A percentile compares a stretch with the other conserved stretches of the same genome.
phyloP scores from a whole-genome alignment of 192 early-diverging fungal genomes.

The Lobosporangium transversale region DNA sequence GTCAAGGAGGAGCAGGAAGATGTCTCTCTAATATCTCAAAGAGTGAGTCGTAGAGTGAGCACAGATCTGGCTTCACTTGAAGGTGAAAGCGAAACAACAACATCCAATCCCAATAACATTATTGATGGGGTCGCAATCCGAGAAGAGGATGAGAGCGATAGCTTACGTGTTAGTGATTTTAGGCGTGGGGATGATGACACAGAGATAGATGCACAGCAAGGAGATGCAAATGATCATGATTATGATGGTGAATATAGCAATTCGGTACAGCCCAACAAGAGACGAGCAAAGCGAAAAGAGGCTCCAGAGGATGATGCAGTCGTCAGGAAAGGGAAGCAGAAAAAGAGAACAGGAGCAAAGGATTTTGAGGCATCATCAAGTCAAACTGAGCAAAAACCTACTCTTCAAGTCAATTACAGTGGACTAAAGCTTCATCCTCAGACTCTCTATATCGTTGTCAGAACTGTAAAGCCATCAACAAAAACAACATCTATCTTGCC shows the following conservation, averaged over 20 bases:
- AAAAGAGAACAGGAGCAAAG: neutral
- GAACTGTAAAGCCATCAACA: neutral
- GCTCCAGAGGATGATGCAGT: no score
- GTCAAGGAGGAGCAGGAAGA: conserved; percentile 35
- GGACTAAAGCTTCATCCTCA: conserved; percentile 21
- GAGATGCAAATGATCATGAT: conserved; percentile 3
- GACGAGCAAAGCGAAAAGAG: conserved; percentile 7
- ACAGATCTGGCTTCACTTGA: conserved; percentile 13
- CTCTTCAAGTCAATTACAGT: conserved; percentile 21
- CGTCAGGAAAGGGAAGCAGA: no score
- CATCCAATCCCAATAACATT: no score
- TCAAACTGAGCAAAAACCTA: conserved; percentile 34
- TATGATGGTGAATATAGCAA: no score
- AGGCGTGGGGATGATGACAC: neutral
- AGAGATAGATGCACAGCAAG: neutral
- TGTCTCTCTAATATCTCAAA: neutral
- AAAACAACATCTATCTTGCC: neutral
- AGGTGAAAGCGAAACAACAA: neutral
- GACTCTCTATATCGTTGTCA: conserved; percentile 34
- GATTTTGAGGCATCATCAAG: neutral
- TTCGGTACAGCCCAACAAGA: neutral
- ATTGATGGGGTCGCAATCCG: neutral
- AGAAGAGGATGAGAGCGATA: conserved; percentile 39
- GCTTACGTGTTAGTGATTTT: conserved; percentile 31
- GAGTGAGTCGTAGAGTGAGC: conserved; percentile 1